Conservation (phyloP, 2,329 filamentous ascomycete species). For the Aplosporella prunicola region DNA sequence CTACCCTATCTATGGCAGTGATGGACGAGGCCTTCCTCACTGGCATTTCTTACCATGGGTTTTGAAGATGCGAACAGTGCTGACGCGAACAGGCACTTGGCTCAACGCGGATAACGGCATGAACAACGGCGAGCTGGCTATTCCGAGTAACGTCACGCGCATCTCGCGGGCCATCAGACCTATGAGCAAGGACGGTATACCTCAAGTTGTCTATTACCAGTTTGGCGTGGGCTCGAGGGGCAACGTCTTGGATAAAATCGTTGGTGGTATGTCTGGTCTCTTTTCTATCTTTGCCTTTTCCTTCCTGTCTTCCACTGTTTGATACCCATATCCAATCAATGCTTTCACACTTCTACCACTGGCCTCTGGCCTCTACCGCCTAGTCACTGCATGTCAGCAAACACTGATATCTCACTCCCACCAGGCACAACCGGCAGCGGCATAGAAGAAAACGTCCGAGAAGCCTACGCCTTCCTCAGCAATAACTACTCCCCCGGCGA, state of each 20-base stretch:
- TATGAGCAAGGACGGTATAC: conserved; percentile 19
- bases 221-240: conserved; percentile 29
- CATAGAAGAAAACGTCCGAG: conserved; percentile 42
- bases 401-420: neutral
- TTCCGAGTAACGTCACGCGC: conserved; percentile 33
- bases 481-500: conserved; percentile 51
- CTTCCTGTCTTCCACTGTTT: no score
- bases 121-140: conserved; percentile 28
- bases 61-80: neutral
- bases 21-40: neutral
- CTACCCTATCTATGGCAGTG: neutral
- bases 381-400: no score
- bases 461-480: conserved; percentile 54
- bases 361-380: no score
- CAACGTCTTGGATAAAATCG: conserved; percentile 12
- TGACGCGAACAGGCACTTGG: conserved; percentile 34
- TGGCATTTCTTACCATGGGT: neutral
- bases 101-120: conserved; percentile 39
- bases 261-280: conserved; percentile 6
- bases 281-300: neutral
- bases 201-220: conserved; percentile 35
- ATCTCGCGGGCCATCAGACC: conserved; percentile 27
- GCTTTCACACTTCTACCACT: no score
- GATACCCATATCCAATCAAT: no score
- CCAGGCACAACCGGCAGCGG: conserved; percentile 20